Evolutionary conservation across 306 rosid genomes (phyloP), one percentile per base, ranked within the genome.

Genomic region (Pachyrhizus erosus): DNA sequence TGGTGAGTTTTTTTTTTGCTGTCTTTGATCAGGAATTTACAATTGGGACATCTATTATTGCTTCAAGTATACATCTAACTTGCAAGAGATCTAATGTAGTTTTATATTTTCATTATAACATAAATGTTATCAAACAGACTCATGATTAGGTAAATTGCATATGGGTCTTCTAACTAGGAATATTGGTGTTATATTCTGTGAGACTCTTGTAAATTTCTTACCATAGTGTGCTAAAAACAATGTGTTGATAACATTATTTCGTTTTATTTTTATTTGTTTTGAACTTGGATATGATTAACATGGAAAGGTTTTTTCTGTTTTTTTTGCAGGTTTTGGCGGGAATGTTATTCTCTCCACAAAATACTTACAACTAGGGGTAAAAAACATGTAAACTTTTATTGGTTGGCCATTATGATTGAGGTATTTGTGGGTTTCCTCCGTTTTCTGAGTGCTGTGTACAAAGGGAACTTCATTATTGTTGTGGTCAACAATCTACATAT

Each of bases 11-110:
- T 31, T 31, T n/a, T n/a, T n/a, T 42, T 54, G 13, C 21, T 21
- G 51, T 73, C 37, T 68, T 31, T 58, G 11, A 40, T 51, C 12
- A 60, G 31, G 70, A 64, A 40, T 68, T 68, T 37, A 66, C 48
- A 29, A 31, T 66, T 18, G 27, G 15, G 21, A 34, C 72, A 66
- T 66, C 51, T 37, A 65, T 6, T 31, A 43, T 46, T 58, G 23
- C 34, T 23, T 43, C 49, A 2, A 57, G 33, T 42, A 24, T 48
- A 52, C n/a, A 27, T 65, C 18, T 37, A 24, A 51, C 0, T 2
- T 52, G 15, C 7, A 18, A 46, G 15, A 15, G 21, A n/a, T n/a
- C n/a, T n/a, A n/a, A n/a, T n/a, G 34, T 37, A 42, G 52, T 2
- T 7, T 23, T 26, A 24, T 13, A 2, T 27, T 4, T 62, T 62